Evolutionary conservation across 192 early-diverging fungal species (phyloP), one percentile per base, ranked within the genome.

Genomic region (Umbelopsis sp.): DNA sequence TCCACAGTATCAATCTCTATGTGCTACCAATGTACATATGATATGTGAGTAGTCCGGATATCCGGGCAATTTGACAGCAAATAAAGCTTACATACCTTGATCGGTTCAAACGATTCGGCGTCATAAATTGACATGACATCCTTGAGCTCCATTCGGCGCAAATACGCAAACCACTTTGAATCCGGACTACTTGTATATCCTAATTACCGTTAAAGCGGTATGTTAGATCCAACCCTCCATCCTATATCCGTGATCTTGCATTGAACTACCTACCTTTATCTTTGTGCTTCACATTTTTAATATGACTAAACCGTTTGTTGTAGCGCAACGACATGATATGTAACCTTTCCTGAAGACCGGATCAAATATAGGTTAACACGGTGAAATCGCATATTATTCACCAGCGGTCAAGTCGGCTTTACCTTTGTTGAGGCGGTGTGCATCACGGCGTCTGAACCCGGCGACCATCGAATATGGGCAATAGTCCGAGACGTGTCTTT

Each of bases 1-100:
- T 97, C 93, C 17, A 74, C 76, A 3, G 93, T 91, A 41, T 93
- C 91, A 0, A 87, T 69, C 26, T 79, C 74, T 69, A 93, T 91
- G n/a, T 85, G 76, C 92, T 94, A 74, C 5, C 41, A 24, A 69
- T 1, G 12, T 32, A n/a, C 21, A 47, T 14, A 50, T 24, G 17
- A 32, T 41, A 17, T 10, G 14, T 32, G 17, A 45, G 26, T n/a
- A 34, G 38, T 11, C 38, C 38, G 38, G n/a, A n/a, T n/a, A n/a
- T 4, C 38, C 38, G 38, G 38, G 38, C 38, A 1, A 41, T 41
- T 41, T 41, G 38, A 41, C 8, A 5, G 36, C 36, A 38, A 38
- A 38, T 38, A 38, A 8, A 8, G 36, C 36, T 8, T 3, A 11
- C 38, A 41, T 51, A 69, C 50, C 50, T 51, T 38, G 11, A 52